These are phyloP conservation scores for Bruguiera sexangula DNA, from an alignment of 345 rosid genomes.

Conservation along the genomic window DNA sequence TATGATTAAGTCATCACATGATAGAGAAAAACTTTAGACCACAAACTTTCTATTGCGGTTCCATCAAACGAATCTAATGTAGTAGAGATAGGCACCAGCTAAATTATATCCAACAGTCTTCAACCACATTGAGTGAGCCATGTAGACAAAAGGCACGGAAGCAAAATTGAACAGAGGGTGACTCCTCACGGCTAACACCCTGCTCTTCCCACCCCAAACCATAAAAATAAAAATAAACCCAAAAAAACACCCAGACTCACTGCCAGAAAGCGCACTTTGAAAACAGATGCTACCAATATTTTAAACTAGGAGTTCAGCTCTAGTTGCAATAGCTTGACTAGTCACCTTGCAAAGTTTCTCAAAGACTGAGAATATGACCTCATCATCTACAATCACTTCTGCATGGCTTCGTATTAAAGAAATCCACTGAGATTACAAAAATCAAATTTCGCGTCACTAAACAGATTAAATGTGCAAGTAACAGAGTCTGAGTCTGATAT, in stretches of 20 bases:
- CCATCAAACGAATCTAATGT: background rate
- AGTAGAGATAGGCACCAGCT: background rate
- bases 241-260: too few species aligned
- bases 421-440: conserved; percentile 20
- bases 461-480: background rate
- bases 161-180: background rate
- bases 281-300: background rate
- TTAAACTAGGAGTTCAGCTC: background rate
- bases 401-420: conserved; percentile 28
- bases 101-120: too few species aligned
- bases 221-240: too few species aligned
- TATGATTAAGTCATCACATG: background rate
- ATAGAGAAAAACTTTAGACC: background rate
- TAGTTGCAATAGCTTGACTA: background rate
- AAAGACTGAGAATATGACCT: conserved; percentile 18
- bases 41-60: background rate
- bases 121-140: too few species aligned
- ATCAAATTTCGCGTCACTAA: too few species aligned
- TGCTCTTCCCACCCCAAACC: too few species aligned
- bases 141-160: background rate
- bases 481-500: background rate
- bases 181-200: too few species aligned
- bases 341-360: conserved; percentile 27
- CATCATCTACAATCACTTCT: conserved; percentile 19
- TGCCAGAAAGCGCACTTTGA: too few species aligned